Evolutionary conservation across 129 eudicot species (phyloP).

Genomic region (Helichrysum umbraculigerum): DNA sequence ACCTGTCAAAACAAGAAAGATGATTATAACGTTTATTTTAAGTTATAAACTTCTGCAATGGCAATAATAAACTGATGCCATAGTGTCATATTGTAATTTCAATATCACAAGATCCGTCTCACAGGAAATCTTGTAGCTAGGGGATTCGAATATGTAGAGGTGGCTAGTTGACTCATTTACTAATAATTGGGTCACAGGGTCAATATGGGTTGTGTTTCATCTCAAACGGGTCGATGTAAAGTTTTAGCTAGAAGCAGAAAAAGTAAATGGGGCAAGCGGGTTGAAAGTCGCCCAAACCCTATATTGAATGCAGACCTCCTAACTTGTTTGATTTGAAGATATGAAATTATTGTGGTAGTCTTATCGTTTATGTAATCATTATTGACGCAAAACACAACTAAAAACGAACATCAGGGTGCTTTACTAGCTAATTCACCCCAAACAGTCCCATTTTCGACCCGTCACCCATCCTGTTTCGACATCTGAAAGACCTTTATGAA

Average conservation of each 20-base stretch:
- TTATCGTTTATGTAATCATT: not conserved
- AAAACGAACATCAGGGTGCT: not conserved
- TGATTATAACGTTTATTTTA: too few species aligned
- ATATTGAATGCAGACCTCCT: not conserved
- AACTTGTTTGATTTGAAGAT: not conserved
- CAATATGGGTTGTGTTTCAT: not conserved
- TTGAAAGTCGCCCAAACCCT: not conserved
- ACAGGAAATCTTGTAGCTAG: not conserved
- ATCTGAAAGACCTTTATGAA: not conserved
- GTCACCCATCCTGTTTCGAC: not conserved
- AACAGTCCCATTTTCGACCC: not conserved
- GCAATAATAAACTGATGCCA: not conserved
- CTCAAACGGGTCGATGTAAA: not conserved
- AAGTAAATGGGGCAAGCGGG: not conserved
- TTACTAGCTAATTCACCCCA: not conserved
- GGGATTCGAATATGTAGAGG: not conserved
- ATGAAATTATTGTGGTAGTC: not conserved
- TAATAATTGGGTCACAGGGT: not conserved
- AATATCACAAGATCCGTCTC: not conserved
- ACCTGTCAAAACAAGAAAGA: slow-evolving; percentile 42
- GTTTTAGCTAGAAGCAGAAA: not conserved
- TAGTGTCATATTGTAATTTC: not conserved
- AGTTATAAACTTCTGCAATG: not conserved
- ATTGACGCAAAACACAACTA: not conserved
- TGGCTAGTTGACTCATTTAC: not conserved